Conservation (phyloP, 805 yeast species). For the Hanseniaspora clermontiae region DNA sequence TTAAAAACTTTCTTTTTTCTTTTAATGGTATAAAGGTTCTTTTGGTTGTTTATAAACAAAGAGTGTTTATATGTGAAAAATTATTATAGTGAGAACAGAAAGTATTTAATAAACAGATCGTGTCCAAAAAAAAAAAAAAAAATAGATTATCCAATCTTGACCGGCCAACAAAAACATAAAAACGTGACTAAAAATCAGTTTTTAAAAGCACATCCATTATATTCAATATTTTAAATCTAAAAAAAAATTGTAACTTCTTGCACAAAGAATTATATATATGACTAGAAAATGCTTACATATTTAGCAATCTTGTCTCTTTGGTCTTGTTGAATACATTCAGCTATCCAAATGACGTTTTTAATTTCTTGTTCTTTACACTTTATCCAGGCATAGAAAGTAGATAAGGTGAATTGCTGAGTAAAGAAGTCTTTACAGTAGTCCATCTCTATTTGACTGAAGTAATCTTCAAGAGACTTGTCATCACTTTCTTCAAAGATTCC, state of each 20-base stretch:
- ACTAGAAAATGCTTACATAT: constrained; percentile 72
- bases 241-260: too few relatives aligned
- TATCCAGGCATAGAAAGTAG: constrained; percentile 93
- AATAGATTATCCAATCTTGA: too few relatives aligned
- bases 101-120: too few relatives aligned
- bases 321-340: constrained; percentile 97
- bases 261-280: background rate
- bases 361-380: constrained; percentile 93
- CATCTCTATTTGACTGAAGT: constrained; percentile 87
- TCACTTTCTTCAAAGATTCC: constrained; percentile 35
- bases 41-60: background rate
- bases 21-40: too few relatives aligned
- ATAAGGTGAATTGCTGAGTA: constrained; percentile 87
- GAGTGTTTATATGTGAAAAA: background rate
- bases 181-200: too few relatives aligned
- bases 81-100: background rate
- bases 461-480: constrained; percentile 67
- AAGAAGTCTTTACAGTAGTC: constrained; percentile 81
- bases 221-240: too few relatives aligned
- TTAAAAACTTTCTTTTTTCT: too few relatives aligned
- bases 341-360: constrained; percentile 97
- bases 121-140: background rate
- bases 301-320: constrained; percentile 88
- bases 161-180: too few relatives aligned
- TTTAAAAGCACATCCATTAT: too few relatives aligned